Base-by-base conservation (phyloP, 208 protist species). In the Acanthamoeba healyi region DNA sequence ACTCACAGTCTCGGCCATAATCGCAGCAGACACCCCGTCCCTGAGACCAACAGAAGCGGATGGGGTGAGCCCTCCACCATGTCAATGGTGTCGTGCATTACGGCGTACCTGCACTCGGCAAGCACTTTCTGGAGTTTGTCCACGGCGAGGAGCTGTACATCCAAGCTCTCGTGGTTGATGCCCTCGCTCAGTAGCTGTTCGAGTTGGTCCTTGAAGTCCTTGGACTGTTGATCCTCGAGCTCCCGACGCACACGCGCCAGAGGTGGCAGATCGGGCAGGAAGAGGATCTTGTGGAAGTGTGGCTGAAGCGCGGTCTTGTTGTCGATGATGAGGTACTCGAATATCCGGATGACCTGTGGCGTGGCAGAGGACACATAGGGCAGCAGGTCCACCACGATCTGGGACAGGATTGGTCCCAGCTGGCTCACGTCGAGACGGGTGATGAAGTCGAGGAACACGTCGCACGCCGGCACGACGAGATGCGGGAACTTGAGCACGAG, bases 391-490 rank as follows among this genome's bases (percentile, higher is more conserved):
- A 94, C 93, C 29, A 96, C 17, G 29, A 96, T 94, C 72, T 95
- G 94, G 44, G 92, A 94, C 7, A 96, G 42, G 26, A 94, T 94
- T 14, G 94, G 90, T 24, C 95, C 95, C 24, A 96, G 38, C 26
- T 74, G 51, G 17, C 22, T 44, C 6, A 96, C 54, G 44, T 95
- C 77, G 1, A 96, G n/a, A 17, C 81, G 40, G 2, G 84, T 82
- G 6, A 96, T 65, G 79, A 96, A 96, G 12, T 61, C 94, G 22
- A 38, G 58, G 82, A 94, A 96, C 42, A 94, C 65, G 15, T 96
- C 90, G 3, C 79, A 86, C 0, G 95, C 70, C n/a, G 58, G 74
- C 14, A 44, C 40, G 70, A 54, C 40, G 17, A 79, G 61, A 4
- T 84, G 61, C 26, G 61, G 92, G 12, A 63, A 92, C 34, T 92